Conservation (phyloP, 2,329 filamentous ascomycete genomes). For the Metarhizium guizhouense region DNA sequence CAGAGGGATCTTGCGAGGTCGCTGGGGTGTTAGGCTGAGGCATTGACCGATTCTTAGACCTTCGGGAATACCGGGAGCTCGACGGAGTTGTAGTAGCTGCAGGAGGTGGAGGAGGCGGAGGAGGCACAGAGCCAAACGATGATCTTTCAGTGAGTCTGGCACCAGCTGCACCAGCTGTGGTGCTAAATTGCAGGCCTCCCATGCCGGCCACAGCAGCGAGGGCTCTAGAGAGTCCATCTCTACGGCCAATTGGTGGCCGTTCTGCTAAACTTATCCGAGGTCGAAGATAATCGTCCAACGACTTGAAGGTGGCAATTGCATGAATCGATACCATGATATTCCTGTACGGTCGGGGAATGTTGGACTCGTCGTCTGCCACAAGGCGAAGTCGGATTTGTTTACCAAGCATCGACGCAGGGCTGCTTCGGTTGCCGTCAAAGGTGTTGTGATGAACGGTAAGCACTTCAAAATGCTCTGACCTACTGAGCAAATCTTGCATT, state of each 20-base stretch:
- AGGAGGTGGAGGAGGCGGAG: constrained; percentile 14
- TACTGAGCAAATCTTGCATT: constrained; percentile 88
- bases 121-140: constrained; percentile 27
- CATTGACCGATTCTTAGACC: constrained; percentile 38
- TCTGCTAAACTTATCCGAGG: constrained; percentile 80
- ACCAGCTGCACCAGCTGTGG: constrained; percentile 24
- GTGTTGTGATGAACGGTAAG: constrained; percentile 90
- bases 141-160: constrained; percentile 37
- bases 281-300: constrained; percentile 88
- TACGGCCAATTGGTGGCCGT: constrained; percentile 49
- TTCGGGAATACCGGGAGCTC: constrained; percentile 33
- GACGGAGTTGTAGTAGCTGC: constrained; percentile 28
- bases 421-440: constrained; percentile 82
- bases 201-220: constrained; percentile 72
- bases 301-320: constrained; percentile 95
- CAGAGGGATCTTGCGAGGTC: constrained; percentile 32
- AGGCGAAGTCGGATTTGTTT: constrained; percentile 90
- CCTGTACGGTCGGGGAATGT: constrained; percentile 77
- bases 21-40: constrained; percentile 29
- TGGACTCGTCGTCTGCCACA: constrained; percentile 80
- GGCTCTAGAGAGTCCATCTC: constrained; percentile 58
- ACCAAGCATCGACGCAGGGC: constrained; percentile 88
- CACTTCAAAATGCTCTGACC: constrained; percentile 96
- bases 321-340: constrained; percentile 99
- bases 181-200: constrained; percentile 47